phyloP scores from a whole-genome alignment of 148 eudicot genomes.

The Rhododendron kiyosumense region DNA sequence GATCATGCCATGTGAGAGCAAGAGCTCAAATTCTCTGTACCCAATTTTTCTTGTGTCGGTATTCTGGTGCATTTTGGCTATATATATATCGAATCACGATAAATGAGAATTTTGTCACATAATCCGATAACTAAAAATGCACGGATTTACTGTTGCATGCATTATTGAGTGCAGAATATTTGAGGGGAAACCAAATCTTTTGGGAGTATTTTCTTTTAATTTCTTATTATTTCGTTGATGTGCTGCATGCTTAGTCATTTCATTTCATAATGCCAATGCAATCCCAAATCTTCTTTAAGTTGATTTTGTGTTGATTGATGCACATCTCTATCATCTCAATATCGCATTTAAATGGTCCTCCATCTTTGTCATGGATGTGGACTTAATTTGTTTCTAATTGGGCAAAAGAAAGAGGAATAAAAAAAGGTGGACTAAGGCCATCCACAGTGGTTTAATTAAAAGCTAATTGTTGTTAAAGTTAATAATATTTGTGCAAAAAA shows the following conservation, averaged over 20 bases:
- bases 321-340: neutral
- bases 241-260: neutral
- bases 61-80: too few relatives aligned
- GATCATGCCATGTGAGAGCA: neutral
- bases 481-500: too few relatives aligned
- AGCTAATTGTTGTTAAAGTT: too few relatives aligned
- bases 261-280: neutral
- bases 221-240: neutral
- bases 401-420: neutral
- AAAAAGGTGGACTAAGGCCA: neutral
- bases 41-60: neutral
- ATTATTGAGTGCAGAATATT: neutral
- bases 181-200: neutral
- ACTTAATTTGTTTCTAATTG: neutral
- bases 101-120: neutral
- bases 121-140: neutral
- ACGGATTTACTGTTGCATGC: neutral
- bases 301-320: neutral
- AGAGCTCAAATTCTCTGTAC: neutral
- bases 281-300: neutral
- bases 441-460: too few relatives aligned
- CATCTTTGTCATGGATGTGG: neutral
- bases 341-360: neutral
- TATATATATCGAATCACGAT: too few relatives aligned
- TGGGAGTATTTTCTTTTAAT: neutral